Evolutionary conservation across 805 yeast genomes (phyloP), one percentile per base, ranked within the genome.

Genomic region (Kuraishia cidri): DNA sequence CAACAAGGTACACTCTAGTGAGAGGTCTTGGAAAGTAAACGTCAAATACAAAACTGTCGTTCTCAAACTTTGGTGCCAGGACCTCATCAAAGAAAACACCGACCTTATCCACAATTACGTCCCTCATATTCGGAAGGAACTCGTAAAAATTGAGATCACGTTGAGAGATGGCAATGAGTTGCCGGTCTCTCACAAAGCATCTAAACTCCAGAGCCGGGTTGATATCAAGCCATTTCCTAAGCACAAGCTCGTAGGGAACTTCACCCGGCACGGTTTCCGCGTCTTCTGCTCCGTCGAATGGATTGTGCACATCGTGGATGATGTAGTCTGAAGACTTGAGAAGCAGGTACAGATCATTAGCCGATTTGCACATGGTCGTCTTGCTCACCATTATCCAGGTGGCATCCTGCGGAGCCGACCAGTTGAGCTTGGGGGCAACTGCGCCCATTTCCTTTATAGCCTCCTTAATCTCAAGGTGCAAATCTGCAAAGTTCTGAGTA

Each of bases 331-430:
- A 85, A 1, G 95, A 76, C 46, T 90, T 90, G 33, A 92, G 56
- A 6, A 92, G 56, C 30, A 92, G 52, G 41, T 87, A 92, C 0
- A 92, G 58, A 42, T 92, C 99, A 24, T 78, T 69, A 0, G 80
- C 75, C 21, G 67, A 69, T 11, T 58, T 63, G 47, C 97, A 88
- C 46, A 73, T 69, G 69, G 81, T 70, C 3, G 84, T 68, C 46
- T 85, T 83, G 21, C 81, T 75, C 3, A 92, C 69, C 46, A 82
- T 58, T 14, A 92, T 90, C 98, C 97, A 92, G 0, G 78, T 72
- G 2, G 97, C 84, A 57, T 92, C 99, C 48, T 78, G 79, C 1
- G 99, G 98, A 2, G 96, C 82, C 1, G 97, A 86, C 98, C 98
- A 92, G 61, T 92, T 92, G 44, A 90, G 60, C 48, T 92, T 92